phyloP scores from a whole-genome alignment of 1,284 basidiomycete species.

The Puccinia hordei region DNA sequence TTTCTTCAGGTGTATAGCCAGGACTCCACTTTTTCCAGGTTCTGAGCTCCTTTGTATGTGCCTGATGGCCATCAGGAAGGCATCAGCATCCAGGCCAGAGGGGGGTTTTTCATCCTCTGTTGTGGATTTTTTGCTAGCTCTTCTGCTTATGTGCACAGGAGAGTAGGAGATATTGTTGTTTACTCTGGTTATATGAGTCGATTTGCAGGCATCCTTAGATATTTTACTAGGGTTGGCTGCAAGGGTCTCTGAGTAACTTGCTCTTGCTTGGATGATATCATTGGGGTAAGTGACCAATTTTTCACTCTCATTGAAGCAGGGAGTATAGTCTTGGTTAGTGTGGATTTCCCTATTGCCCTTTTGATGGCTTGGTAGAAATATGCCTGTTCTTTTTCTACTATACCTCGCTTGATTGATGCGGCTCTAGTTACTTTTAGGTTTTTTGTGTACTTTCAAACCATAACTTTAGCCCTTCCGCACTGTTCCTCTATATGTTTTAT shows the following conservation, averaged over 20 bases:
- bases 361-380: neutral
- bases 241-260: slow-evolving; percentile 14
- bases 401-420: too few species aligned
- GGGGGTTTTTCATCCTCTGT: too few species aligned
- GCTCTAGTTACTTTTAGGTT: too few species aligned
- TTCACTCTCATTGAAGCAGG: slow-evolving; percentile 8
- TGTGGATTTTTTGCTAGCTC: too few species aligned
- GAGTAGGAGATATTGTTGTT: neutral
- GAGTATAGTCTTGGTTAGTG: neutral
- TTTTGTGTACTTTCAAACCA: too few species aligned
- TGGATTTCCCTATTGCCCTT: neutral
- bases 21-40: slow-evolving; percentile 16
- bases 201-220: neutral
- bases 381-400: too few species aligned
- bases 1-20: slow-evolving; percentile 14
- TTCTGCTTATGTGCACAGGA: neutral
- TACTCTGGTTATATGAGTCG: neutral
- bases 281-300: neutral
- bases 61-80: slow-evolving; percentile 3
- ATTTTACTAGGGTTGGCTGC: slow-evolving; percentile 1
- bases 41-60: slow-evolving; percentile 8
- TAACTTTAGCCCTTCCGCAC: too few species aligned
- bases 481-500: too few species aligned
- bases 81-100: neutral
- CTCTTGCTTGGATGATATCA: slow-evolving; percentile 11